Evolutionary conservation across 176 grass and related monocot species (phyloP), one percentile per base, ranked within the genome.

Genomic region (Saccharum spontaneum): DNA sequence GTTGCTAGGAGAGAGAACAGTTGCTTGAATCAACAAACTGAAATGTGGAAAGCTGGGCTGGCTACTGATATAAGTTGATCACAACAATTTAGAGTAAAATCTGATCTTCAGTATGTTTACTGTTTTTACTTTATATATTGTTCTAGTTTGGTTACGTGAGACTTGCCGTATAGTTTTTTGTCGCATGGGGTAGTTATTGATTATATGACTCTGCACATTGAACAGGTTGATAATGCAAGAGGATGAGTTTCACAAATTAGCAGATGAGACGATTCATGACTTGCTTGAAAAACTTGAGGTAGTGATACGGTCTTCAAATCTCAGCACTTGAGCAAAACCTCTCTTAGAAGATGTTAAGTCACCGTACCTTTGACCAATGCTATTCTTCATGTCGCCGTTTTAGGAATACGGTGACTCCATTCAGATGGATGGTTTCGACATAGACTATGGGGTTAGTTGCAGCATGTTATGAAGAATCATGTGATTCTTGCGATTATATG

Each of bases 361-460:
- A 28, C 8, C 65, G 68, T 61, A 54, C 22, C 26, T 81, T 62
- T 50, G 61, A 54, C 41, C 82, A 76, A 87, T 63, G 69, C 67
- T 18, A 23, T 73, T 86, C 14, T 80, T 63, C 60, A 12, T 34
- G 3, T 10, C 15, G 52, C 7, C 37, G 20, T 66, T 79, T 78
- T 73, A 99, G 97, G 97, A 96, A 92, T 96, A 94, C 67, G 97
- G 88, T 37, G 93, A 99, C 45, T 83, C 90, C 43, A 50, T 94
- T 28, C 90, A 92, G 76, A 89, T 96, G 60, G 91, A 95, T 81
- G 96, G 91, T 17, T 95, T 91, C 28, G 96, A 98, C 68, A 86
- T 98, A 79, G 96, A 95, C 54, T 98, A 92, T 0, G 96, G 96
- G 83, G 93, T 94, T 43, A 94, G 93, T 90, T 87, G 46, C 67